These are phyloP conservation scores for Beauveria sp. DNA, from an alignment of 2,329 filamentous ascomycete genomes.

Conservation along the genomic window DNA sequence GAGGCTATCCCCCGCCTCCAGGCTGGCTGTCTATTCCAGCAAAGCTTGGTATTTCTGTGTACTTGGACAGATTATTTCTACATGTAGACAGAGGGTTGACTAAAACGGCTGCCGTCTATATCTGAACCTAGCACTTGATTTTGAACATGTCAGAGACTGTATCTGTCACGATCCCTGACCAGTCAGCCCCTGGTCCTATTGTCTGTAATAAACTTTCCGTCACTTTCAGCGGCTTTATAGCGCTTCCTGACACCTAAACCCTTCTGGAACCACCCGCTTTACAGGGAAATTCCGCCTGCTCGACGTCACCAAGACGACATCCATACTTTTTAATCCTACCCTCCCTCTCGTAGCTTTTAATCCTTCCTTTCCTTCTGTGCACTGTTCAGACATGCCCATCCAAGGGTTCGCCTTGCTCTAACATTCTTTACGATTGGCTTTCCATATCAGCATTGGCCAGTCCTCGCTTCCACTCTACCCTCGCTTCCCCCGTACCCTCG, in stretches of 20 bases:
- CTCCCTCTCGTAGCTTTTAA: background rate
- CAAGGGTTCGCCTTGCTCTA: background rate
- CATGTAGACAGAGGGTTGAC: no score
- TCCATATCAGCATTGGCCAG: background rate
- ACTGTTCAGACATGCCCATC: background rate
- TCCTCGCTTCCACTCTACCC: background rate
- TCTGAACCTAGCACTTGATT: no score
- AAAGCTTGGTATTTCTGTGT: no score
- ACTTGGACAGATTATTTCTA: no score
- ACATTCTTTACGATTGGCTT: background rate
- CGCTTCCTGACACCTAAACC: background rate
- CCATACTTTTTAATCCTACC: background rate
- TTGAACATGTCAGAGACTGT: no score
- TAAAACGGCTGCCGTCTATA: no score
- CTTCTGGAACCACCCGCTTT: background rate
- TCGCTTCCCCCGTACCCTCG: no score
- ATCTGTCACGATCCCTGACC: no score
- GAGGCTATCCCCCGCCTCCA: slow-evolving; percentile 20
- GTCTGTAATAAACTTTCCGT: no score
- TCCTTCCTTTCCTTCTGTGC: background rate
- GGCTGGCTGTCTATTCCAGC: no score
- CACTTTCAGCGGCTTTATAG: background rate
- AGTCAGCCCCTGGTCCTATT: no score
- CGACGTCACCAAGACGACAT: slow-evolving; percentile 6
- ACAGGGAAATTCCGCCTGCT: background rate